Percentiles rank a stretch among this genome's conserved stretches.
phyloP scores from a whole-genome alignment of 805 yeast species.

The Saccharomycopsis oosterbeekiorum region DNA sequence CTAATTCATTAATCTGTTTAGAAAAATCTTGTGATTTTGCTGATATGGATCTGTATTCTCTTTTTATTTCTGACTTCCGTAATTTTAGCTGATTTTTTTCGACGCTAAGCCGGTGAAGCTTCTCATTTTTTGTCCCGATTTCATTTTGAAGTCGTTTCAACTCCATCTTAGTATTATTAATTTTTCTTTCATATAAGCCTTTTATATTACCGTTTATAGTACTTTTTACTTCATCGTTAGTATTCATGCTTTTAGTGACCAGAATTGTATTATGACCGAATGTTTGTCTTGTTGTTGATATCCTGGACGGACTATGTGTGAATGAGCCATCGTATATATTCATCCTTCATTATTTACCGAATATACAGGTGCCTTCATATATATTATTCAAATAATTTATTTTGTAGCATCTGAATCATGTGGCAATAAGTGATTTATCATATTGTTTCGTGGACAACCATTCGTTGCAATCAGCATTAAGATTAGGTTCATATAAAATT shows the following conservation, averaged over 20 bases:
- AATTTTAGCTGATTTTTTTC: neutral
- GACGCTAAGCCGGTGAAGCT: neutral
- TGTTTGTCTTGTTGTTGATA: neutral
- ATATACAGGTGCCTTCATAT: neutral
- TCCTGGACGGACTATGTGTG: neutral
- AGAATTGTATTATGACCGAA: neutral
- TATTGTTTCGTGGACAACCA: no score
- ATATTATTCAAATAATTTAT: no score
- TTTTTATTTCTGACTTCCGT: neutral
- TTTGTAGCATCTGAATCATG: no score
- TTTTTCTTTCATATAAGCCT: neutral
- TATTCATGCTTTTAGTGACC: neutral
- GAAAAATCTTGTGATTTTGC: neutral
- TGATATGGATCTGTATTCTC: neutral
- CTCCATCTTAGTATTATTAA: neutral
- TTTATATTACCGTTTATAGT: neutral
- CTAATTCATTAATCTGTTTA: neutral
- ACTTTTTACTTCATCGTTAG: neutral
- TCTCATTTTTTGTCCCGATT: neutral
- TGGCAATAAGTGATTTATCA: no score
- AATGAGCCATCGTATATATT: neutral
- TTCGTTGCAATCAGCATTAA: no score
- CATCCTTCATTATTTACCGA: neutral
- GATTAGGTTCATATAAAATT: no score
- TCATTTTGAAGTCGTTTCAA: neutral